Evolutionary conservation across 768 basidiomycete genomes (phyloP), one percentile per base, ranked within the genome.

Genomic region (Coprinopsis marcescibilis): DNA sequence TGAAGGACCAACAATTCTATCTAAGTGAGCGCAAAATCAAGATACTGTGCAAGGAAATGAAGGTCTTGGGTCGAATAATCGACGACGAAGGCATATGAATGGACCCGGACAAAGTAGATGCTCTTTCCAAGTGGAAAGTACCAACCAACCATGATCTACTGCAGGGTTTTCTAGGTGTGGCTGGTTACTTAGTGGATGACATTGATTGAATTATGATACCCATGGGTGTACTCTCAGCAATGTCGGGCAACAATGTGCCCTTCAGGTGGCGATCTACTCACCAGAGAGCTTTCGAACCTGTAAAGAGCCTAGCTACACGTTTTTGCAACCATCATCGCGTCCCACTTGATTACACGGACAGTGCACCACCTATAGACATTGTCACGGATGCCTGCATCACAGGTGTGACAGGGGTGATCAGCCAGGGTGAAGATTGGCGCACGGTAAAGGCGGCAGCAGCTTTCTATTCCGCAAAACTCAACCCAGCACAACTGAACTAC

Each of bases 31-130:
- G 19, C 7, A 51, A 60, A 12, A 7, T 52, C 13, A 21, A 49
- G 7, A 26, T 51, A 8, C 41, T 54, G 7, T 19, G 17, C 12
- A 58, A 45, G 0, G 54, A 62, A 34, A n/a, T 69, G 23, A 62
- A 64, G 24, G 35, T 69, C 2, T 49, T 73, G 0, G 69, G 71
- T 0, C 55, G 60, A 0, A 45, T 72, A 0, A 46, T 73, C 3
- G 59, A 65, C 15, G 52, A 63, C 3, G 8, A 59, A 0, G 66
- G 70, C 0, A 69, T 72, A 6, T 34, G 25, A 0, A 71, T 72
- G 67, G 67, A 73, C 27, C 68, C 67, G 0, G 43, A 64, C 23
- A 74, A 73, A 60, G 49, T 54, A 3, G 46, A 72, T 25, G 20
- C 48, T 0, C 55, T 70, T 0, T 1, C 52, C 1, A 60, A 58